A percentile compares a stretch with the other conserved stretches of the same genome.
Conservation (phyloP, 2,329 filamentous ascomycete species). For the Aspergillus vadensis region DNA sequence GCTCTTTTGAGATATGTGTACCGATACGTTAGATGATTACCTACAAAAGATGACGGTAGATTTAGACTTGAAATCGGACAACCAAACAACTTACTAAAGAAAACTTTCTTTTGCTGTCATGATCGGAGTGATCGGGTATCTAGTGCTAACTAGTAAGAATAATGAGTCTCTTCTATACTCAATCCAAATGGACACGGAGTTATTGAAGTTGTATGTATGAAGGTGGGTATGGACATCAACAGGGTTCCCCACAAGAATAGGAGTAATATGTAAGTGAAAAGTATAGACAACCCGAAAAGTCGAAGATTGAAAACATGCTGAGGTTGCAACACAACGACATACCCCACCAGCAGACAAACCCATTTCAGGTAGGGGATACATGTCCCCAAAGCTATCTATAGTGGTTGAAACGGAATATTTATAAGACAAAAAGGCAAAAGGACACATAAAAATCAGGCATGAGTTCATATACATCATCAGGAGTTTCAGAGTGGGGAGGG, state of each 20-base stretch:
- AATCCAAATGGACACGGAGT: too few relatives aligned
- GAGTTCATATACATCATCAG: conserved; percentile 21
- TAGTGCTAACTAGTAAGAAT: too few relatives aligned
- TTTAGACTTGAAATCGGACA: conserved; percentile 13
- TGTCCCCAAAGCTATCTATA: not conserved
- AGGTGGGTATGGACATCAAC: too few relatives aligned
- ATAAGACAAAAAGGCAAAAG: not conserved
- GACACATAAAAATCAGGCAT: not conserved
- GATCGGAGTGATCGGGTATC: not conserved
- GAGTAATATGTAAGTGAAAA: too few relatives aligned
- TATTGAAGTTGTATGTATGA: too few relatives aligned
- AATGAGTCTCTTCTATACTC: too few relatives aligned
- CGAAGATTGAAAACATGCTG: not conserved
- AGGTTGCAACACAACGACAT: too few relatives aligned
- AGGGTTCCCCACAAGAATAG: too few relatives aligned
- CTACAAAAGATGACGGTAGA: conserved; percentile 19
- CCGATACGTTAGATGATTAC: conserved; percentile 11
- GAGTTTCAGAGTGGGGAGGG: not conserved
- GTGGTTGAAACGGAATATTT: not conserved
- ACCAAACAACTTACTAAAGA: not conserved
- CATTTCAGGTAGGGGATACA: not conserved
- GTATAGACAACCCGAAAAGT: not conserved
- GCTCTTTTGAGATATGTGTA: conserved; percentile 12
- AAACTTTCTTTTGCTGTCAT: conserved; percentile 6
- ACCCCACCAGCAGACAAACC: not conserved